A percentile compares a stretch with the other conserved stretches of the same genome.
Evolutionary conservation across 139 green algal species (phyloP).

Genomic region (Coccomyxa sp.): DNA sequence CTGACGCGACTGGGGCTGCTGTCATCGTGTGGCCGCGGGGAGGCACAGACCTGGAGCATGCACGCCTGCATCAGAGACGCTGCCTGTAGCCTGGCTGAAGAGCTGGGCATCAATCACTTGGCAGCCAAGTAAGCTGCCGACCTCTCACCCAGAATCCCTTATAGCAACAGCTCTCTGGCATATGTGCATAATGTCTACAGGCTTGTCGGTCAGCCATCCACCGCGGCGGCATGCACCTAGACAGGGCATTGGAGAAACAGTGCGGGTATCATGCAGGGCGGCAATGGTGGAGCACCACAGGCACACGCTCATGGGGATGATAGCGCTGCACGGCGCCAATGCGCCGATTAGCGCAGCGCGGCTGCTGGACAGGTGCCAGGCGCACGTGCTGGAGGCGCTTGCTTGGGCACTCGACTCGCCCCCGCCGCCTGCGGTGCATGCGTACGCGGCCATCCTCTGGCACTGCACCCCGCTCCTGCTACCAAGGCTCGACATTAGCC

Average conservation of each 20-base stretch:
- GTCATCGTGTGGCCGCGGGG: not conserved
- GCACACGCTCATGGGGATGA: not conserved
- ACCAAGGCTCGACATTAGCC: slow-evolving; percentile 9
- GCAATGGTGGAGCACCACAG: slow-evolving; percentile 16
- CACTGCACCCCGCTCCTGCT: slow-evolving; percentile 8
- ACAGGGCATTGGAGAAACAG: not conserved
- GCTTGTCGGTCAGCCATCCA: too few relatives aligned
- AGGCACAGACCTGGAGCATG: slow-evolving; percentile 13
- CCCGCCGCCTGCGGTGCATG: not conserved
- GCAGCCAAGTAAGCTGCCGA: slow-evolving; percentile 4
- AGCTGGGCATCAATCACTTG: slow-evolving; percentile 15
- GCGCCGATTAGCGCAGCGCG: slow-evolving; percentile 3
- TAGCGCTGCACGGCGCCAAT: slow-evolving; percentile 5
- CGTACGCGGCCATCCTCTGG: slow-evolving; percentile 17
- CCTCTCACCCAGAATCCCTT: too few relatives aligned
- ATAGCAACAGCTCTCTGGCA: not conserved
- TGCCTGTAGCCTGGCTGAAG: slow-evolving; percentile 7
- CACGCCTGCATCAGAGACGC: slow-evolving; percentile 2
- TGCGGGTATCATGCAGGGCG: not conserved
- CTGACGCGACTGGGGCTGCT: not conserved
- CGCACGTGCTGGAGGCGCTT: slow-evolving; percentile 2
- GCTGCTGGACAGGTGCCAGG: slow-evolving; percentile 8
- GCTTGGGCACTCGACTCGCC: slow-evolving; percentile 6
- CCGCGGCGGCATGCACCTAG: not conserved
- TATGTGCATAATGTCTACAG: not conserved